phyloP scores from a whole-genome alignment of 2,329 filamentous ascomycete species.

The Penicillium thymicola region DNA sequence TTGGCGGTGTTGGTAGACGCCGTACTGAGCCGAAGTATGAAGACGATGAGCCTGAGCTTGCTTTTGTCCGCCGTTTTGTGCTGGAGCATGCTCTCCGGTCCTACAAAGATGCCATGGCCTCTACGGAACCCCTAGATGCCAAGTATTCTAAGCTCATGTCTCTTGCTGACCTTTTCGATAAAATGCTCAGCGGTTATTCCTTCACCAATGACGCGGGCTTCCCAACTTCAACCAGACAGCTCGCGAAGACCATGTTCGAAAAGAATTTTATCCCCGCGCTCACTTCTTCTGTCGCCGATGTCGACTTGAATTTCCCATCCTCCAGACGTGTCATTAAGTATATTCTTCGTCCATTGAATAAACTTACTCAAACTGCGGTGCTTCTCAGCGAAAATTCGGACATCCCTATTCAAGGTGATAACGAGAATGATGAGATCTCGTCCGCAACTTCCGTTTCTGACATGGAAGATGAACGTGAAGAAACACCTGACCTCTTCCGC shows the following conservation, averaged over 20 bases:
- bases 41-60: constrained; percentile 52
- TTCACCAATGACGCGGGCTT: constrained; percentile 51
- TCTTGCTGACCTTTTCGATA: constrained; percentile 86
- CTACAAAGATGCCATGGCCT: constrained; percentile 80
- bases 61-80: constrained; percentile 92
- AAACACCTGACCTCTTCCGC: constrained; percentile 94
- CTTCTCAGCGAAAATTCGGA: constrained; percentile 78
- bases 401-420: constrained; percentile 63
- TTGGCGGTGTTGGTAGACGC: constrained; percentile 57
- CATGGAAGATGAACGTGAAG: constrained; percentile 79
- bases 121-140: constrained; percentile 74
- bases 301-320: constrained; percentile 90
- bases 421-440: constrained; percentile 81
- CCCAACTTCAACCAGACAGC: constrained; percentile 68
- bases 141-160: constrained; percentile 86
- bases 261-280: constrained; percentile 90
- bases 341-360: constrained; percentile 83
- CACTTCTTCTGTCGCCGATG: constrained; percentile 88
- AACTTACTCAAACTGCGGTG: constrained; percentile 82
- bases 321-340: constrained; percentile 95
- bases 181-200: constrained; percentile 81
- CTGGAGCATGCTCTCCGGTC: constrained; percentile 88
- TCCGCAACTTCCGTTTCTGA: constrained; percentile 88
- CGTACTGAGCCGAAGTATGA: constrained; percentile 43
- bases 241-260: constrained; percentile 95